Conservation (phyloP, 2,329 filamentous ascomycete species). For the Paracamarosporium sp. region DNA sequence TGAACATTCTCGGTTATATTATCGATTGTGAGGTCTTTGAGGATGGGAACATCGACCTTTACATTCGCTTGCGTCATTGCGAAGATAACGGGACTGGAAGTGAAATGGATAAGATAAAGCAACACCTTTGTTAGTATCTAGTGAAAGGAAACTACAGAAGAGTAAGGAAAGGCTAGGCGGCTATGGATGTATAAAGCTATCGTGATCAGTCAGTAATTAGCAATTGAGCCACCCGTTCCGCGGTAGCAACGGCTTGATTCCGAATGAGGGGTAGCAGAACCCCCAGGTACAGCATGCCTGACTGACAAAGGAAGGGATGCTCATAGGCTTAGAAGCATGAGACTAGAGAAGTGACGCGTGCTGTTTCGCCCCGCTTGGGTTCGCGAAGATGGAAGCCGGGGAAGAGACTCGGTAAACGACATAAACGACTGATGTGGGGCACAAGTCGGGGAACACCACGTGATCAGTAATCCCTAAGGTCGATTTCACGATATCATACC, state of each 20-base stretch:
- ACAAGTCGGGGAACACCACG: background rate
- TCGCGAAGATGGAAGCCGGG: background rate
- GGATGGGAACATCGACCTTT: slow-evolving; percentile 56
- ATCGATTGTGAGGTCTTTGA: slow-evolving; percentile 77
- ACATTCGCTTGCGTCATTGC: slow-evolving; percentile 3
- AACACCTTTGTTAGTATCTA: background rate
- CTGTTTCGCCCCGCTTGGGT: slow-evolving; percentile 3
- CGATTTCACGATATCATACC: background rate
- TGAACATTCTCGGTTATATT: slow-evolving; percentile 82
- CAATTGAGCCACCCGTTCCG: background rate
- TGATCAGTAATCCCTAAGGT: no score
- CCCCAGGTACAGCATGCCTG: background rate
- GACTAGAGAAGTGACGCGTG: slow-evolving; percentile 2
- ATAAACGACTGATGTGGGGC: background rate
- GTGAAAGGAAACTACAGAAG: background rate
- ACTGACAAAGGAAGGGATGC: background rate
- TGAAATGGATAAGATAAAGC: background rate
- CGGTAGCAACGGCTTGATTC: background rate
- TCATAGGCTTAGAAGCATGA: background rate
- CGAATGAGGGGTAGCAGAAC: slow-evolving; percentile 5
- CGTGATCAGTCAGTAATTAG: slow-evolving; percentile 2
- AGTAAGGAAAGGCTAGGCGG: background rate
- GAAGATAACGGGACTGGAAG: background rate
- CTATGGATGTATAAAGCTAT: background rate
- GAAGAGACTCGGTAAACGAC: slow-evolving; percentile 1